phyloP scores from a whole-genome alignment of 2,329 filamentous ascomycete species.

The Huntiella abstrusa region DNA sequence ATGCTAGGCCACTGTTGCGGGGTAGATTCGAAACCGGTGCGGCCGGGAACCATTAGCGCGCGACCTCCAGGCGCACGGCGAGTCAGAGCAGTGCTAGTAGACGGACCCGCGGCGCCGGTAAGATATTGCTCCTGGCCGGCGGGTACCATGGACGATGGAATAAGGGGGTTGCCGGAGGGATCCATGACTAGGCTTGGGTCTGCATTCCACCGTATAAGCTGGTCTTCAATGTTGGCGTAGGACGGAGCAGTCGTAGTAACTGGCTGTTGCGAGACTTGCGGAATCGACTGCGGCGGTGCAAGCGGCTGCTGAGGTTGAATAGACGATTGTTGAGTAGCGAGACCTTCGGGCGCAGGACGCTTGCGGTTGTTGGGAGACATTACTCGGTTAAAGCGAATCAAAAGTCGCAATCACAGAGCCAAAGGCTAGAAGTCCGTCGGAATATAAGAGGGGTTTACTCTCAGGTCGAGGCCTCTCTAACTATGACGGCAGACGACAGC shows the following conservation, averaged over 20 bases:
- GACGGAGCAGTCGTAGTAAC: background rate
- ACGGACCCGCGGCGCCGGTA: conserved; percentile 13
- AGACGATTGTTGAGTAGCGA: conserved; percentile 10
- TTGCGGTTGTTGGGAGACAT: conserved; percentile 11
- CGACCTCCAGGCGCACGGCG: conserved; percentile 29
- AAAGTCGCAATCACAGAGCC: background rate
- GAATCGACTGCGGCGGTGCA: conserved; percentile 6
- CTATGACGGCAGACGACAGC: conserved; percentile 3
- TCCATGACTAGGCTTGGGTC: conserved; percentile 6
- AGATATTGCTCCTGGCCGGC: conserved; percentile 5
- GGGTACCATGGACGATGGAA: conserved; percentile 5
- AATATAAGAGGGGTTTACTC: background rate
- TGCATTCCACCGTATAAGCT: conserved; percentile 6
- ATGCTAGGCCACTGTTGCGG: conserved; percentile 13
- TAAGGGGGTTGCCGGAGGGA: conserved; percentile 1
- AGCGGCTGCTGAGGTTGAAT: conserved; percentile 15
- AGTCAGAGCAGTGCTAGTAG: conserved; percentile 32
- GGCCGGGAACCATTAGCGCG: conserved; percentile 26
- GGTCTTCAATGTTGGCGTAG: conserved; percentile 2
- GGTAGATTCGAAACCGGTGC: conserved; percentile 11
- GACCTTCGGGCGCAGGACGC: conserved; percentile 9
- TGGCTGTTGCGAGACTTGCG: background rate
- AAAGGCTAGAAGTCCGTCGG: background rate
- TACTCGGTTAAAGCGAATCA: background rate
- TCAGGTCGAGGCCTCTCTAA: background rate